Base-by-base conservation (phyloP, 805 yeast genomes). In the Candida namnaoensis region DNA sequence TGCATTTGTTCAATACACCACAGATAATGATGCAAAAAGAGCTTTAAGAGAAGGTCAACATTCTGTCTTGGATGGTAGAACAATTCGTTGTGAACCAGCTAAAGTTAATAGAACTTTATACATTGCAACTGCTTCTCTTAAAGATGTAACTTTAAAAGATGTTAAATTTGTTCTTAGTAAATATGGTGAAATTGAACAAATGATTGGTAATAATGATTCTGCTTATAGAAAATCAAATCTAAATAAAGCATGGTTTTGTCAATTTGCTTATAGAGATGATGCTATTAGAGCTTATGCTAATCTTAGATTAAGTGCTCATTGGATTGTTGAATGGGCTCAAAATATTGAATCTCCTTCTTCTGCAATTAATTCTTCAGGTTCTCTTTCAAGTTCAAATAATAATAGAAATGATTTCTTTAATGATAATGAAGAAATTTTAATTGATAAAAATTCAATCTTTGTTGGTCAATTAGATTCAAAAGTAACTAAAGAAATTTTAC, bases 41-140 rank as follows among this genome's bases (percentile, higher is more conserved):
- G 96, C 96, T 1, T 71, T 88, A 41, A 61, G 57, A 15, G 68
- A 69, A 45, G 95, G 88, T 10, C 91, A 85, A 52, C 79, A 80
- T 43, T 69, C 87, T 6, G 58, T 67, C 7, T 61, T 88, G 38
- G 78, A 85, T 56, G 95, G 88, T 12, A 72, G 95, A 57, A 67
- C 77, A 4, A 76, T 91, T 36, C 73, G 97, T 42, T 86, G 95
- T 62, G 97, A 91, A 62, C 80, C 80, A 15, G 98, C 98, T 1
- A 80, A 84, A 53, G 96, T 90, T 37, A 91, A 90, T 61, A 71
- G 97, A 48, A 90, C 97, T 12, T 65, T 91, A 35, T 84, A 76
- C 56, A 58, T 88, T 37, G 61, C 78, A 11, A 58, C 63, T 11
- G 49, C 59, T 13, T 43, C 51, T 10, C 66, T 62, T 13, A 36